phyloP scores from a whole-genome alignment of 2,329 filamentous ascomycete species.

The Aspergillus texensis region DNA sequence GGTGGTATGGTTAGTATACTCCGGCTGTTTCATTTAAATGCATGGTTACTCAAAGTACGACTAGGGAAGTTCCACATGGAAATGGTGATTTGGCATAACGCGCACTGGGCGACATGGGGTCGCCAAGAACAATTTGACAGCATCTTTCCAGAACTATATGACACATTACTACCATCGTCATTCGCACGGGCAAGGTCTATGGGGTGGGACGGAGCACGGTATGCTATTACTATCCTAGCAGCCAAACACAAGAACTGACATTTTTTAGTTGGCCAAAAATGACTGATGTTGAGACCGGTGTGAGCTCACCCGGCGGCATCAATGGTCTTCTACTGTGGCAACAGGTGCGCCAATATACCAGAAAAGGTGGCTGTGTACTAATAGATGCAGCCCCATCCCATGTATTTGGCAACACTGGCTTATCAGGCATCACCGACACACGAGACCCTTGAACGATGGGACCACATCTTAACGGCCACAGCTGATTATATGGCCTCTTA shows the following conservation, averaged over 20 bases:
- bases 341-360: conserved; percentile 5
- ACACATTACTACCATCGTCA: conserved; percentile 15
- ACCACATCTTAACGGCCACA: conserved; percentile 12
- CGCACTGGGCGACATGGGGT: conserved; percentile 22
- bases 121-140: conserved; percentile 15
- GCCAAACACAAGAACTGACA: neutral
- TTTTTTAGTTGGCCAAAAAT: conserved; percentile 19
- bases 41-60: neutral
- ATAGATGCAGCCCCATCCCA: conserved; percentile 15
- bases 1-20: conserved; percentile 18
- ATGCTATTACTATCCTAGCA: neutral
- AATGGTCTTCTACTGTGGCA: conserved; percentile 21
- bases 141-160: conserved; percentile 16
- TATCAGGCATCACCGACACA: conserved; percentile 15
- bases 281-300: conserved; percentile 18
- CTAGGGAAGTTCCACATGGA: conserved; percentile 22
- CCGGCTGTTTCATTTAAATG: neutral
- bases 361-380: neutral
- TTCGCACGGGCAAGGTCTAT: conserved; percentile 11
- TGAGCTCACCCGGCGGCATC: conserved; percentile 19
- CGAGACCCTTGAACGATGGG: conserved; percentile 14
- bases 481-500: conserved; percentile 20
- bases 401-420: conserved; percentile 17
- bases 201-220: conserved; percentile 21
- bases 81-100: conserved; percentile 22